Evolutionary conservation across 2,329 filamentous ascomycete genomes (phyloP).

Genomic region (Botryosphaeria dothidea): DNA sequence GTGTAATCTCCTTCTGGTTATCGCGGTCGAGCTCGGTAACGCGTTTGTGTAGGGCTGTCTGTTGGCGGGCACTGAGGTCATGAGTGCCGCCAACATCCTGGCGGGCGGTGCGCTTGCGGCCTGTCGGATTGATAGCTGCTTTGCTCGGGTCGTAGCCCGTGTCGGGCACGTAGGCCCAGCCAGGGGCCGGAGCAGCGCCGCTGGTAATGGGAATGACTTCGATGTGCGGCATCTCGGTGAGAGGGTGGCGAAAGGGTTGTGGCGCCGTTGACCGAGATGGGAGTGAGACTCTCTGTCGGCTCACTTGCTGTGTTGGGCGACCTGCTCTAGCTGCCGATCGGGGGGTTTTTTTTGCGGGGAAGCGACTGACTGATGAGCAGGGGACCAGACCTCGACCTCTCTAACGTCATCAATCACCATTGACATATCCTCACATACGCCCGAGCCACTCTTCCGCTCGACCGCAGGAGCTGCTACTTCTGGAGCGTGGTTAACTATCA

Average conservation of each 20-base stretch:
- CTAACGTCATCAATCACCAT: neutral
- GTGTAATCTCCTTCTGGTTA: conserved; percentile 57
- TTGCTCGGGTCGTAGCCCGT: conserved; percentile 61
- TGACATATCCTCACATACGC: neutral
- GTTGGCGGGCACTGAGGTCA: conserved; percentile 78
- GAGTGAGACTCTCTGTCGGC: conserved; percentile 12
- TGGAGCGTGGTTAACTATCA: neutral
- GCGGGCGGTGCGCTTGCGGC: conserved; percentile 66
- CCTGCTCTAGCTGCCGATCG: conserved; percentile 1
- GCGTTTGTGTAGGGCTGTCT: conserved; percentile 77
- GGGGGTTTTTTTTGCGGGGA: conserved; percentile 2
- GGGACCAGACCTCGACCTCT: neutral
- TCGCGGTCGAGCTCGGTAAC: conserved; percentile 74
- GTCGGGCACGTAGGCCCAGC: conserved; percentile 91
- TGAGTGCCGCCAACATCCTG: conserved; percentile 27
- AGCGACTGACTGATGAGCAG: neutral
- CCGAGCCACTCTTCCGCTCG: neutral
- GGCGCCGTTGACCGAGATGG: too few species aligned
- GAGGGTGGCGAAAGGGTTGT: neutral
- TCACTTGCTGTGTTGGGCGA: neutral
- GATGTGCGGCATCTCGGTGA: conserved; percentile 64
- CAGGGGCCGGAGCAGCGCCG: conserved; percentile 70
- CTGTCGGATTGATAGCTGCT: conserved; percentile 52
- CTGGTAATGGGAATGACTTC: conserved; percentile 71
- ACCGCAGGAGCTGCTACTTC: neutral